Base-by-base conservation (phyloP, 495 filamentous ascomycete genomes). In the Parmelia sp. region DNA sequence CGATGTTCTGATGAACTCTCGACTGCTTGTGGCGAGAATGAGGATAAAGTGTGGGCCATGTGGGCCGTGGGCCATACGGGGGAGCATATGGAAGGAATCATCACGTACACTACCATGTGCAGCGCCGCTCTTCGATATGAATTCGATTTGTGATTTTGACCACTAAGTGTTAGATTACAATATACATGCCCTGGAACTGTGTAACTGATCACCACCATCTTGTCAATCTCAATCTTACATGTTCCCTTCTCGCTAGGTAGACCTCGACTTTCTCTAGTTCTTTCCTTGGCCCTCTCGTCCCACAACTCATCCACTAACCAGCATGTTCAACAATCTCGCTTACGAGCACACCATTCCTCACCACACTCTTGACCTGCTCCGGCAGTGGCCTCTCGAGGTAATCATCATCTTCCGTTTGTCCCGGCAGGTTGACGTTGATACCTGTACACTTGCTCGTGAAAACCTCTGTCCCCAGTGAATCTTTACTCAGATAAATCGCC, bases 291-390 rank as follows among this genome's bases (percentile, higher is more conserved):
- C 8, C n/a, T 25, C 6, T 3, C 27, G 19, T 5, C 19, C 10
- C 6, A 23, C 19, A 8, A 36, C 10, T 15, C 12, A 23, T 45
- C n/a, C 19, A 17, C 66, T 80, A 91, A 58, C 92, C 90, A 60
- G 86, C 84, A 76, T 96, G 91, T 67, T 92, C 90, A 21, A 96
- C 92, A 71, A 97, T 96, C 79, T 96, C 91, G 70, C 80, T 92
- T 23, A 89, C 82, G 66, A 96, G 70, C 65, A 86, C 82, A 49
- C 90, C 89, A 72, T 90, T 82, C 71, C 88, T 87, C 65, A 88
- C 81, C 64, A 87, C 88, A 61, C 86, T 90, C 79, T 90, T 87
- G 58, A 97, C 86, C 83, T 98, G 94, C 75, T 91, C 88, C 7
- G 94, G 94, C 59, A 97, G 74, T 19, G 94, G 84, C 62, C 86